Percentiles rank a stretch among this genome's conserved stretches.
Conservation (phyloP, 139 green algal species). For the Chlamydomonas sphaeroides region DNA sequence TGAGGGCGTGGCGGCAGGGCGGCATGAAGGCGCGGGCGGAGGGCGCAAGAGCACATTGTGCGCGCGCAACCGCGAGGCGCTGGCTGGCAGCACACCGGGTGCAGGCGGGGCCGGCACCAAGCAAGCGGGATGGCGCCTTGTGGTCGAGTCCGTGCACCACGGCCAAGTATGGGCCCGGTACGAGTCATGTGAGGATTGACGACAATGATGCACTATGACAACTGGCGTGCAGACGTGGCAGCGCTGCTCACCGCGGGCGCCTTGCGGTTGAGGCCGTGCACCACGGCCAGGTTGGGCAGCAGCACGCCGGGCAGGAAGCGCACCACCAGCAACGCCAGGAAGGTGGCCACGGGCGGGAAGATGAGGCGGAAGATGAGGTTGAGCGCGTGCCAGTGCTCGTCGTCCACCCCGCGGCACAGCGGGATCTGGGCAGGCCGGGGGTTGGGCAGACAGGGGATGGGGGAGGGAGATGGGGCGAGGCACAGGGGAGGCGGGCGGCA, state of each 20-base stretch:
- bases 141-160: conserved; percentile 36
- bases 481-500: neutral
- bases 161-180: conserved; percentile 13
- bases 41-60: too few species aligned
- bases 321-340: conserved; percentile 21
- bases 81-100: too few species aligned
- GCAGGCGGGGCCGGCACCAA: too few species aligned
- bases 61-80: too few species aligned
- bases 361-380: conserved; percentile 40
- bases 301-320: conserved; percentile 16
- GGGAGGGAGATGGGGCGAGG: neutral
- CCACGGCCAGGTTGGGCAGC: conserved; percentile 35
- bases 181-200: too few species aligned
- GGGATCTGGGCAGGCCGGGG: neutral
- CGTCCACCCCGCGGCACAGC: conserved; percentile 18
- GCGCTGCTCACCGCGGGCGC: neutral
- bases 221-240: too few species aligned
- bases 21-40: too few species aligned
- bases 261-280: conserved; percentile 34
- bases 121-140: too few species aligned
- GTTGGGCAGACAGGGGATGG: neutral
- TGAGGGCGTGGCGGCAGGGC: neutral
- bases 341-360: conserved; percentile 15
- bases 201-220: too few species aligned
- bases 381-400: conserved; percentile 11